These are phyloP conservation scores for Cucurbita moschata DNA, from an alignment of 306 rosid genomes.

Conservation along the genomic window DNA sequence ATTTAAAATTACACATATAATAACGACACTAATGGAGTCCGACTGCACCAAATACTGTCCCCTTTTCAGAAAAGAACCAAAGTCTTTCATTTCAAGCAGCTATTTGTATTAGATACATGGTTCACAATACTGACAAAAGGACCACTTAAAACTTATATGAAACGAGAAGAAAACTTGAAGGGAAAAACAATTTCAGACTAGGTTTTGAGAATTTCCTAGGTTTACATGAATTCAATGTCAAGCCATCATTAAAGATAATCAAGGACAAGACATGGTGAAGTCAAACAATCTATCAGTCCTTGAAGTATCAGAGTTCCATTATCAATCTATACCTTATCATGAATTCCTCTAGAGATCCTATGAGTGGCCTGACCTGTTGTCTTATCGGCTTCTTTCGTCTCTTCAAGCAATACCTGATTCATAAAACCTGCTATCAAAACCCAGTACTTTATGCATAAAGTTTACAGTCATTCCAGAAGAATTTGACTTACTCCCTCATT, in stretches of 20 bases:
- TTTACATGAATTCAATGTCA: neutral
- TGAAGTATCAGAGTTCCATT: neutral
- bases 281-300: neutral
- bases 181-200: neutral
- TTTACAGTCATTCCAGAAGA: neutral
- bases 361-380: conserved; percentile 66
- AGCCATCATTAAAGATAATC: neutral
- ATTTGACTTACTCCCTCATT: conserved; percentile 48
- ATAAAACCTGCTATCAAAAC: conserved; percentile 5
- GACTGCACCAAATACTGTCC: neutral
- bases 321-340: conserved; percentile 42
- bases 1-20: neutral
- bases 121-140: neutral
- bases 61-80: neutral
- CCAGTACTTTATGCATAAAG: neutral
- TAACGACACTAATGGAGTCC: neutral
- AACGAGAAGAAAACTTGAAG: neutral
- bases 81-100: neutral
- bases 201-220: neutral
- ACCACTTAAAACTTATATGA: neutral
- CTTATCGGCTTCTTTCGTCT: conserved; percentile 68
- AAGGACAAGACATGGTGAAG: neutral
- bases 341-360: conserved; percentile 68
- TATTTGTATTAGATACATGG: neutral
- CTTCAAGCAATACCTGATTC: conserved; percentile 52